phyloP scores from a whole-genome alignment of 1,284 basidiomycete genomes.

The Tilletia indica region DNA sequence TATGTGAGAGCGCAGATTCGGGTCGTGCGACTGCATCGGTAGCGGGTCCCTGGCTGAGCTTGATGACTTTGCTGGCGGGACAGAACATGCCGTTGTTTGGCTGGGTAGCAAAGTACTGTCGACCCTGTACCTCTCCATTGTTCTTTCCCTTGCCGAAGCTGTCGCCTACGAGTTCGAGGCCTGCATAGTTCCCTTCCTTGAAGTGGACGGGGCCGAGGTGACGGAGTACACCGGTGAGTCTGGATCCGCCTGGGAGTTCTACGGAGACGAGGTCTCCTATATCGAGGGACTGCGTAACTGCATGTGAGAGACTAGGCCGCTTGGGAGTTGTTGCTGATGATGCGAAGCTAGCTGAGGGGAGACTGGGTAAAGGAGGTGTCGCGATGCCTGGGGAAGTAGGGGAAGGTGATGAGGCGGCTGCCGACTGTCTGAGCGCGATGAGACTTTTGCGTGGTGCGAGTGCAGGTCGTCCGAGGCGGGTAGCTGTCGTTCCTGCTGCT shows the following conservation, averaged over 20 bases:
- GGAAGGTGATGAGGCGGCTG: background rate
- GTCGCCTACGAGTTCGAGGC: constrained; percentile 49
- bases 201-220: constrained; percentile 47
- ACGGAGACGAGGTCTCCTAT: constrained; percentile 46
- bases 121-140: constrained; percentile 85
- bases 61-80: constrained; percentile 69
- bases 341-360: background rate
- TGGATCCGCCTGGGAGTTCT: constrained; percentile 29
- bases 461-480: constrained; percentile 5
- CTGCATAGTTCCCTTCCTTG: constrained; percentile 47
- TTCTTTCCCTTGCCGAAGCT: constrained; percentile 86
- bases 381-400: background rate
- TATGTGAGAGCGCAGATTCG: constrained; percentile 41
- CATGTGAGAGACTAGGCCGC: background rate
- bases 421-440: constrained; percentile 8
- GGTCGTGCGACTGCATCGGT: constrained; percentile 50
- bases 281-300: constrained; percentile 25
- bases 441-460: constrained; percentile 12
- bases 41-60: constrained; percentile 32
- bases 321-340: background rate
- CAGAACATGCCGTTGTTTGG: constrained; percentile 88
- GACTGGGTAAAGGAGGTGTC: background rate
- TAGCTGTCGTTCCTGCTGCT: background rate
- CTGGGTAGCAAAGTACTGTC: constrained; percentile 81
- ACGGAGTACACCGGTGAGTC: constrained; percentile 46